Base-by-base conservation (phyloP, 1,284 basidiomycete genomes). In the Schizopora paradoxa region DNA sequence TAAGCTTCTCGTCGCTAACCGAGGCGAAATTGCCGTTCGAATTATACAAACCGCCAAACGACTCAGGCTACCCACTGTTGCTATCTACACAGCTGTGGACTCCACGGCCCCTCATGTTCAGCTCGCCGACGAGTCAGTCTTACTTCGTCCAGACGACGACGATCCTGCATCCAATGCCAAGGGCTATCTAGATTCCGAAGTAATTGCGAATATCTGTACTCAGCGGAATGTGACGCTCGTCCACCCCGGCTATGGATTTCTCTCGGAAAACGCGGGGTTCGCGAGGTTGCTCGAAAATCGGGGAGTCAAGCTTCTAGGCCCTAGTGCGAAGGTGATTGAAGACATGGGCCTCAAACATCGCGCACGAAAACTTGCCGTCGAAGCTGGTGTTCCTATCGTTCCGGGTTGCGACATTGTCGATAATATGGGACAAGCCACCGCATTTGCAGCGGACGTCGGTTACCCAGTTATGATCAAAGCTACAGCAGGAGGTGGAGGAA, bases 401-500 rank as follows among this genome's bases (percentile, higher is more conserved):
- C 77, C 78, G 0, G 83, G 83, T 0, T 78, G 74, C 0, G 66
- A 73, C 3, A 63, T 78, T 13, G 55, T 77, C 7, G 48, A 51
- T 11, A 61, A 65, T n/a, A 58, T 65, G 0, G 67, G 72, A 1
- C 73, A 73, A 3, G 80, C 77, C 0, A 49, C 67, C 3, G 48
- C 58, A 5, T 57, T 70, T 0, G 76, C 75, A 1, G 53, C 48
- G 10, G 49, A 56, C 11, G 66, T 80, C 23, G 79, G 76, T 13
- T 85, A 69, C 56, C 85, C 80, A 0, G 66, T 83, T 8, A 77
- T 87, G 55, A 65, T 88, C 54, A 87, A 87, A 60, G 76, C 81
- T 4, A 79, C 78, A 0, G 79, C 76, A 0, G 85, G 84, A 5
- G 85, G 84, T 1, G 84, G 85, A 2, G 85, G 85, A 0, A 79